phyloP scores from a whole-genome alignment of 2,329 filamentous ascomycete genomes.

The Ampelomyces quisqualis region DNA sequence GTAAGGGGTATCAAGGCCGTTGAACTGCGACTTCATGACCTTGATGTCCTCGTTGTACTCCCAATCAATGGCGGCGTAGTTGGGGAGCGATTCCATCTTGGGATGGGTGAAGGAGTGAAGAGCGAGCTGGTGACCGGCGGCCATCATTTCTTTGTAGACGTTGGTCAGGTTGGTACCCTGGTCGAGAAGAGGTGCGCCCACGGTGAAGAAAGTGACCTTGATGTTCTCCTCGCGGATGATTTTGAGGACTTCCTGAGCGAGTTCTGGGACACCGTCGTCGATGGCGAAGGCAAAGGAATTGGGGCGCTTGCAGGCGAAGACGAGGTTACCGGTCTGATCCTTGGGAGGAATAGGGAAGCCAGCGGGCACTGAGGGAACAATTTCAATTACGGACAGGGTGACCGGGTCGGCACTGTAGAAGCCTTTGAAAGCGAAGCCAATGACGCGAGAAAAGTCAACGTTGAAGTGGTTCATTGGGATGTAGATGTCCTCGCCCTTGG shows the following conservation, averaged over 20 bases:
- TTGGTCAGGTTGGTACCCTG: conserved; percentile 60
- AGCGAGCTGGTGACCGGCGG: conserved; percentile 66
- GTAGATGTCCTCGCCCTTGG: conserved; percentile 59
- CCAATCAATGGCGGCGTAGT: conserved; percentile 59
- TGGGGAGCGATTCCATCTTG: conserved; percentile 61
- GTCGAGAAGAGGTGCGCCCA: conserved; percentile 63
- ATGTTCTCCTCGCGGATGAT: conserved; percentile 63
- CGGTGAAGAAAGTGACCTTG: conserved; percentile 70
- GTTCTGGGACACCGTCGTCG: conserved; percentile 64
- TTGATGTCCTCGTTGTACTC: conserved; percentile 60
- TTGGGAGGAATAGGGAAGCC: conserved; percentile 59
- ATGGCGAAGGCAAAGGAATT: conserved; percentile 73
- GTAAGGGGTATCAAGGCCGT: conserved; percentile 50
- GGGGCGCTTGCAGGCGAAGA: conserved; percentile 65
- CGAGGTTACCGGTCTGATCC: conserved; percentile 60
- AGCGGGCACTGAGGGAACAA: conserved; percentile 57
- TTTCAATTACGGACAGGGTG: conserved; percentile 61
- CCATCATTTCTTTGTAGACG: conserved; percentile 64
- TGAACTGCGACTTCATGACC: conserved; percentile 46
- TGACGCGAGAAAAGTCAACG: conserved; percentile 57
- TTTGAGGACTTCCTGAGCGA: conserved; percentile 61
- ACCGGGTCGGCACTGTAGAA: conserved; percentile 58
- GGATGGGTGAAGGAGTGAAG: conserved; percentile 69
- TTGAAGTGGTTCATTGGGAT: conserved; percentile 67
- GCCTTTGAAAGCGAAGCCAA: conserved; percentile 64